Conservation (phyloP, 805 yeast species). For the Yamadazyma scolyti region DNA sequence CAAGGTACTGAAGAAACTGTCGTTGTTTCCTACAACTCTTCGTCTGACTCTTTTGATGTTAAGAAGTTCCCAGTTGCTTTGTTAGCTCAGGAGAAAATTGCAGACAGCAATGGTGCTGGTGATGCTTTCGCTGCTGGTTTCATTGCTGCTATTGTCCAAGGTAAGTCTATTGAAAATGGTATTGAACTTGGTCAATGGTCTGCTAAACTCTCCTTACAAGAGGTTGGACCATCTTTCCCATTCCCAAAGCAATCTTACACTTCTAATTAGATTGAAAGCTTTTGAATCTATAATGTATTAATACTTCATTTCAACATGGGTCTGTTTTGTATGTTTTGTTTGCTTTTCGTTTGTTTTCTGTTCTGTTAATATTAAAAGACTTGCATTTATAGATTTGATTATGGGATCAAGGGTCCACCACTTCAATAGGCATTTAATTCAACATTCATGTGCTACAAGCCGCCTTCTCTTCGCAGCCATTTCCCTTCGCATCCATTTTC, state of each 20-base stretch:
- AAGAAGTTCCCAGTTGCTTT: slow-evolving; percentile 66
- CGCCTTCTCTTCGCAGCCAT: slow-evolving; percentile 1
- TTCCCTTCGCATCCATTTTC: not conserved
- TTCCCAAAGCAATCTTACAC: slow-evolving; percentile 61
- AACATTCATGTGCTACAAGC: slow-evolving; percentile 4
- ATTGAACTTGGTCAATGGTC: slow-evolving; percentile 95
- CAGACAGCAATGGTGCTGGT: slow-evolving; percentile 98
- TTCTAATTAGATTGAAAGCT: too few relatives aligned
- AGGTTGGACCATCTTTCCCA: slow-evolving; percentile 93
- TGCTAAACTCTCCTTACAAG: slow-evolving; percentile 87
- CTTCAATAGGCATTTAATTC: slow-evolving; percentile 4
- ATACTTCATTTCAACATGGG: slow-evolving; percentile 22
- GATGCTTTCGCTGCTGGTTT: slow-evolving; percentile 98
- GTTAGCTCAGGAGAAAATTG: slow-evolving; percentile 62
- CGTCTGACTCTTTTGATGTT: slow-evolving; percentile 43
- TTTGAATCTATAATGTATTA: not conserved
- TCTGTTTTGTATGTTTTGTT: slow-evolving; percentile 7
- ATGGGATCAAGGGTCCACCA: slow-evolving; percentile 5
- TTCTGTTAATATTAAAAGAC: too few relatives aligned
- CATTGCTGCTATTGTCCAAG: slow-evolving; percentile 80
- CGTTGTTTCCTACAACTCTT: slow-evolving; percentile 56
- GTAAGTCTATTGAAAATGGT: slow-evolving; percentile 54
- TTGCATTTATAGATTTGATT: slow-evolving; percentile 1
- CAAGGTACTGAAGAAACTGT: slow-evolving; percentile 94
- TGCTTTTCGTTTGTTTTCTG: slow-evolving; percentile 2